A percentile compares a stretch with the other conserved stretches of the same genome.
phyloP scores from a whole-genome alignment of 805 yeast genomes.

The Middelhovenomyces tepae region DNA sequence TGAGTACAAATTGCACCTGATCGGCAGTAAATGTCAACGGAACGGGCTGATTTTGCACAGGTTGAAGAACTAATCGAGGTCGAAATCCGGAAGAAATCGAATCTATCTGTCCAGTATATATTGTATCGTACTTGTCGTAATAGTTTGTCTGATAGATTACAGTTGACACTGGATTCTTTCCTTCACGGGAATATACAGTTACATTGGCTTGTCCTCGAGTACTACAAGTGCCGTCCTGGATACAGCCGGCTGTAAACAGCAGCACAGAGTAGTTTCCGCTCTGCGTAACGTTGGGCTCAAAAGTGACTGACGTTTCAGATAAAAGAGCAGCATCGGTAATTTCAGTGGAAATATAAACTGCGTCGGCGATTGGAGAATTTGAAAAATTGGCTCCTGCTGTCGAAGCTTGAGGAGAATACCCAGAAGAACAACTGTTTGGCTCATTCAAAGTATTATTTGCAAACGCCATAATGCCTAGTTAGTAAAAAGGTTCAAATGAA shows the following conservation, averaged over 20 bases:
- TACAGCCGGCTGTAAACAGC: constrained; percentile 84
- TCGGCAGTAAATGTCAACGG: constrained; percentile 62
- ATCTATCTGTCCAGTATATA: constrained; percentile 62
- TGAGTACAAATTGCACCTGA: constrained; percentile 38
- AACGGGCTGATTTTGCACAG: constrained; percentile 20
- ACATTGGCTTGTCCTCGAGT: constrained; percentile 73
- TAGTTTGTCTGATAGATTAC: constrained; percentile 73
- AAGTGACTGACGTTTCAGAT: constrained; percentile 35
- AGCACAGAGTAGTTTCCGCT: constrained; percentile 68
- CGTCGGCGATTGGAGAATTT: constrained; percentile 14
- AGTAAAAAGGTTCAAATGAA: not conserved
- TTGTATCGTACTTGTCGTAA: constrained; percentile 67
- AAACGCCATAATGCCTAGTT: constrained; percentile 41
- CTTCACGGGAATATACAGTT: constrained; percentile 46
- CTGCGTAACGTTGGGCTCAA: constrained; percentile 59
- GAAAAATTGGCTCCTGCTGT: constrained; percentile 26
- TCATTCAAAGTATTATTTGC: constrained; percentile 70
- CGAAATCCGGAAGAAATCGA: constrained; percentile 28
- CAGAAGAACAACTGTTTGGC: constrained; percentile 45
- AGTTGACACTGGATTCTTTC: constrained; percentile 30
- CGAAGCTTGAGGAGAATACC: constrained; percentile 25
- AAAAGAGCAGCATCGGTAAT: constrained; percentile 25
- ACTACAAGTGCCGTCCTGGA: constrained; percentile 54
- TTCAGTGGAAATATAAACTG: constrained; percentile 21
- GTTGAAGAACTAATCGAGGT: constrained; percentile 38